Conservation (phyloP, 2,329 filamentous ascomycete species). For the Hypoxylon sp. region DNA sequence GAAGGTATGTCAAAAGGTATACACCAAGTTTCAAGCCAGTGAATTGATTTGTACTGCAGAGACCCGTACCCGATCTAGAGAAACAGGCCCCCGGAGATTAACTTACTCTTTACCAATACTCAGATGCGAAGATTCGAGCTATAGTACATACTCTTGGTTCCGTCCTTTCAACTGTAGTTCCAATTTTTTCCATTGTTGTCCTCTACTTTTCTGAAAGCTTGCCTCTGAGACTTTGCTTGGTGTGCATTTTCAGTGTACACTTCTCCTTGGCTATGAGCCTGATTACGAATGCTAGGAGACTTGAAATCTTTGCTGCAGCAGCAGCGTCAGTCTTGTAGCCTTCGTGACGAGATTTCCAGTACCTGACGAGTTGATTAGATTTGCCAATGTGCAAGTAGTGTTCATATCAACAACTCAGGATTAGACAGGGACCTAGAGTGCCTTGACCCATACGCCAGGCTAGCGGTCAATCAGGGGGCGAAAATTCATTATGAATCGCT, state of each 20-base stretch:
- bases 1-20: not conserved
- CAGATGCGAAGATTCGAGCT: constrained; percentile 1
- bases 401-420: constrained; percentile 10
- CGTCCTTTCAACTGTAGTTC: constrained; percentile 5
- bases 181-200: constrained; percentile 12
- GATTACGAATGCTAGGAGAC: constrained; percentile 16
- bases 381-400: constrained; percentile 17
- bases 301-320: constrained; percentile 15
- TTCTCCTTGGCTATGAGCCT: constrained; percentile 16
- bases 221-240: constrained; percentile 10
- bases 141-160: constrained; percentile 8
- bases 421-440: not conserved
- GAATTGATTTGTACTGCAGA: constrained; percentile 11
- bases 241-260: constrained; percentile 15
- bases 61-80: constrained; percentile 11
- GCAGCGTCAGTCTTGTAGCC: constrained; percentile 1
- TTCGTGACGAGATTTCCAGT: not conserved
- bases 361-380: constrained; percentile 5
- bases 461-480: no score
- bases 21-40: not conserved
- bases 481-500: no score
- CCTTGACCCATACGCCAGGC: no score
- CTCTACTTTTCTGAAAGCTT: constrained; percentile 10
- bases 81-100: not conserved
- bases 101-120: constrained; percentile 11